These are phyloP conservation scores for Rosa lucieae DNA, from an alignment of 306 rosid genomes.

Conservation along the genomic window DNA sequence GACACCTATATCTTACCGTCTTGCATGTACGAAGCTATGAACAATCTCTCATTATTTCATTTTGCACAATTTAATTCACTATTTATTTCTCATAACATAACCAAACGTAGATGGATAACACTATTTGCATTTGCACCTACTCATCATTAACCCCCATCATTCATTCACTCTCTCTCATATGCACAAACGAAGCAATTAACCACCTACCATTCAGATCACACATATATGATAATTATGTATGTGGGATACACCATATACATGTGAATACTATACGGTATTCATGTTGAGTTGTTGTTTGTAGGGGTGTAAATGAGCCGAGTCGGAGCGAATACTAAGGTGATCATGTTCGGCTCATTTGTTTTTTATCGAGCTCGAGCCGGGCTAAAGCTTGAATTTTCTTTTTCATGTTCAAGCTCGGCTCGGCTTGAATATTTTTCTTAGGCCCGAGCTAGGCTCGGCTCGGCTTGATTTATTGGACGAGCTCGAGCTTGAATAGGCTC, in stretches of 20 bases:
- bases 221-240: neutral
- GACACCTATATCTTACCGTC: neutral
- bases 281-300: neutral
- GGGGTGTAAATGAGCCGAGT: no score
- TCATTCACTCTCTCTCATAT: neutral
- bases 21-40: neutral
- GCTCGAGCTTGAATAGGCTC: no score
- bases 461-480: no score
- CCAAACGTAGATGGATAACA: neutral
- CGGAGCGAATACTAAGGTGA: no score
- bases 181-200: neutral
- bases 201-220: neutral
- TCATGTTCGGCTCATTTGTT: no score
- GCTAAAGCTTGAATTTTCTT: no score
- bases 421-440: no score
- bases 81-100: neutral
- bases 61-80: neutral
- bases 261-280: no score
- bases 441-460: no score
- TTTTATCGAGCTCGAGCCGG: no score
- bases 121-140: slow-evolving; percentile 4
- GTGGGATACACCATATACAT: neutral
- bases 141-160: neutral
- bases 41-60: neutral
- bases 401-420: no score